These are phyloP conservation scores for Diutina scorzettiae DNA, from an alignment of 1,139 yeast species.

Conservation along the genomic window DNA sequence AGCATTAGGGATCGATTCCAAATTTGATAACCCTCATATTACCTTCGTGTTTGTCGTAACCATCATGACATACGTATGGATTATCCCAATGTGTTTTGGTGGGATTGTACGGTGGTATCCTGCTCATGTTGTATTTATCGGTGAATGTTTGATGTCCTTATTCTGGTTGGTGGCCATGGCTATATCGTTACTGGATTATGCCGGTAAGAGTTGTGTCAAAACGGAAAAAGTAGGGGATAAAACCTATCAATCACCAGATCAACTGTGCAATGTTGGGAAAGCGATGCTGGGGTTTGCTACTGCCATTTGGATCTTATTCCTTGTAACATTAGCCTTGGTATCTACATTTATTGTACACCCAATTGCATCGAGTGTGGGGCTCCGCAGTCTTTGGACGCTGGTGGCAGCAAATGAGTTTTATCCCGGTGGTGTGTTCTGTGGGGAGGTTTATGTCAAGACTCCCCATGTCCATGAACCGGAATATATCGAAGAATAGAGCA, in stretches of 20 bases:
- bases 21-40: not conserved
- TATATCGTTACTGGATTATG: not conserved
- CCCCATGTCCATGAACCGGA: not conserved
- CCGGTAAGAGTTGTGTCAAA: not conserved
- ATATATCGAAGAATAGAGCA: too few species aligned
- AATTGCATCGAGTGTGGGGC: not conserved
- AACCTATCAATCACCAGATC: not conserved
- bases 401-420: not conserved
- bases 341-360: not conserved
- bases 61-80: conserved; percentile 3
- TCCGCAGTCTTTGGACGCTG: not conserved
- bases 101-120: not conserved
- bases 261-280: not conserved
- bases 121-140: not conserved
- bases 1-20: not conserved
- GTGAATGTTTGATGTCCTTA: conserved; percentile 1
- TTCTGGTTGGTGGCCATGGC: conserved; percentile 4
- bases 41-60: conserved; percentile 1
- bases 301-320: not conserved
- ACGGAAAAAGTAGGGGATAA: not conserved
- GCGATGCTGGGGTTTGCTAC: not conserved
- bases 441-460: conserved; percentile 2
- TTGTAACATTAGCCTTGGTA: not conserved
- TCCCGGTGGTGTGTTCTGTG: conserved; percentile 5
- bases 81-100: not conserved